Base-by-base conservation (phyloP, 768 basidiomycete genomes). In the Leccinellum albellum region DNA sequence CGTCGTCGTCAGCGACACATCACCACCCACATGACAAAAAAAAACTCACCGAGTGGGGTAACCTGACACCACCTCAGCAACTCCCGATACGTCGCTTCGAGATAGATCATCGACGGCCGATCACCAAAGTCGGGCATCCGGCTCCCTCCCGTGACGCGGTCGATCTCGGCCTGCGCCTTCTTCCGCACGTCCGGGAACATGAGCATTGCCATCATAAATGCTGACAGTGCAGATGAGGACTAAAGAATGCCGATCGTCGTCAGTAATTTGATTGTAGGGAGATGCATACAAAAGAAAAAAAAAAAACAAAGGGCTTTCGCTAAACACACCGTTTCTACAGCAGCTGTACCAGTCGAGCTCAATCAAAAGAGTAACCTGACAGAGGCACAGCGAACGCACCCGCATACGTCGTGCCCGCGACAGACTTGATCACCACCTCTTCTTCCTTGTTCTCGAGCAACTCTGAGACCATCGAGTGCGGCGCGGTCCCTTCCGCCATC, bases 371-470 rank as follows among this genome's bases (percentile, higher is more conserved):
- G 35, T 44, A 44, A 13, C 35, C 7, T 0, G 35, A 37, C 35
- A n/a, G 35, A 17, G 9, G 1, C 44, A 21, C 14, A 8, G 23
- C 6, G 23, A 33, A 40, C 60, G 50, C 49, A 74, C 74, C 69
- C 5, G 64, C 67, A 51, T 73, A 72, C 2, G 64, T 68, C 1
- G 67, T 69, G 1, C 69, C 71, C 5, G 68, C 70, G 24, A 73
- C 66, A n/a, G 61, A 66, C 55, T 68, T 67, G 51, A 72, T 70
- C 4, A 61, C 59, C 3, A 46, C 53, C 37, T 67, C 69, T 32
- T 74, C 69, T 37, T 60, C 66, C 1, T 66, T 62, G 10, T 52
- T 57, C 56, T 70, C 64, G 17, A 69, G 14, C 63, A 66, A 56
- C 52, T 65, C 61, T 8, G 57, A 58, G 10, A 63, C 58, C 60